Conservation (phyloP, 2,329 filamentous ascomycete species). For the Furcasterigmium sp. region DNA sequence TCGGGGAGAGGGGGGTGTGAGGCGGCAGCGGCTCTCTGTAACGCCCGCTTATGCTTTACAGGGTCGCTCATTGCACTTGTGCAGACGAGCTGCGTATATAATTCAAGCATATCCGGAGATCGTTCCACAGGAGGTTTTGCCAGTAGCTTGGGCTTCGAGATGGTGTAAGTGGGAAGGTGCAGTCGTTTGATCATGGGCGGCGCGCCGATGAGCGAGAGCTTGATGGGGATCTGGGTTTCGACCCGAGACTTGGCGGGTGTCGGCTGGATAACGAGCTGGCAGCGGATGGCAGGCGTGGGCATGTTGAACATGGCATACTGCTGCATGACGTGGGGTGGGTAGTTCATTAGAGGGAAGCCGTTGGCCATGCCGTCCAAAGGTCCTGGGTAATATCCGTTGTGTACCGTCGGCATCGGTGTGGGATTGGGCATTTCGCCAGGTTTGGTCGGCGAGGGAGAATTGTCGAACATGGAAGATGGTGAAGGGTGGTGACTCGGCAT, state of each 20-base stretch:
- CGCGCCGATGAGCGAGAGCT: constrained; percentile 70
- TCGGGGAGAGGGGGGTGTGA: constrained; percentile 26
- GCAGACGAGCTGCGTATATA: constrained; percentile 80
- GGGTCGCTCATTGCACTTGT: constrained; percentile 83
- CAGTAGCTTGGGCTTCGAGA: constrained; percentile 89
- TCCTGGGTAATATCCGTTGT: too few species aligned
- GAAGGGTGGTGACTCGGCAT: constrained; percentile 49
- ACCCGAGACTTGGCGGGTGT: constrained; percentile 82
- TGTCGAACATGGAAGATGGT: constrained; percentile 38
- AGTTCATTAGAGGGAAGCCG: too few species aligned
- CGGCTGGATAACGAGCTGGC: constrained; percentile 55
- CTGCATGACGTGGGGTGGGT: too few species aligned
- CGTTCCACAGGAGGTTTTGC: constrained; percentile 64
- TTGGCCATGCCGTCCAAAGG: too few species aligned
- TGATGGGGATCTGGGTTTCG: constrained; percentile 92
- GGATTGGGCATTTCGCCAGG: constrained; percentile 23
- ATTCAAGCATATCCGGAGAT: constrained; percentile 69
- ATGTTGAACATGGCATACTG: too few species aligned
- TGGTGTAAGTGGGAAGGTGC: constrained; percentile 82
- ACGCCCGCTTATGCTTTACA: constrained; percentile 60
- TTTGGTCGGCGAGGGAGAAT: constrained; percentile 41
- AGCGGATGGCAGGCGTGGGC: constrained; percentile 14
- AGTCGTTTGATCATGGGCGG: constrained; percentile 73
- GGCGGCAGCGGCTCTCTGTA: constrained; percentile 50
- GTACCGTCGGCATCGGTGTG: too few species aligned